Percentiles rank a stretch among this genome's conserved stretches.
phyloP scores from a whole-genome alignment of 805 yeast species.

The Candida ponderosae region DNA sequence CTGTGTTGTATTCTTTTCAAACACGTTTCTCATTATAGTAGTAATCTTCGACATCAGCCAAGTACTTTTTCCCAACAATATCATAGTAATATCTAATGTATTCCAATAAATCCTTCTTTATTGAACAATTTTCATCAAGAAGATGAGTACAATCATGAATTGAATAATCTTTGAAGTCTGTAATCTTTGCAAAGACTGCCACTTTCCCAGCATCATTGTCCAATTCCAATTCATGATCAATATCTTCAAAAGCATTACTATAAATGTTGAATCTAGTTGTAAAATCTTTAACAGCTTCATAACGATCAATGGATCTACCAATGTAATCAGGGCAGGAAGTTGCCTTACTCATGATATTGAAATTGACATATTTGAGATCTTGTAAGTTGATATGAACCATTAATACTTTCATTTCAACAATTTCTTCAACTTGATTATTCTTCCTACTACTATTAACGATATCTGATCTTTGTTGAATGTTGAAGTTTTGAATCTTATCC shows the following conservation, averaged over 20 bases:
- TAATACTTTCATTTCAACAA: no score
- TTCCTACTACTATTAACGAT: not conserved
- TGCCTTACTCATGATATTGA: not conserved
- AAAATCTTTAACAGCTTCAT: slow-evolving; percentile 50
- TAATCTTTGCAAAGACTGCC: slow-evolving; percentile 12
- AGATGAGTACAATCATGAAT: slow-evolving; percentile 17
- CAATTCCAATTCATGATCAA: slow-evolving; percentile 23
- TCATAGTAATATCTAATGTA: slow-evolving; percentile 27
- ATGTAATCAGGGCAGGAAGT: slow-evolving; percentile 7
- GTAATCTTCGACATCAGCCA: slow-evolving; percentile 21
- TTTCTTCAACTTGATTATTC: no score
- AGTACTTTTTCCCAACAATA: slow-evolving; percentile 23
- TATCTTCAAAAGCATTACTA: slow-evolving; percentile 29
- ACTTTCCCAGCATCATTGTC: slow-evolving; percentile 13
- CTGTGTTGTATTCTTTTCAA: no score
- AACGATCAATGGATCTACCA: slow-evolving; percentile 29
- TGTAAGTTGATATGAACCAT: not conserved
- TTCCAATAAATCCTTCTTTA: slow-evolving; percentile 15
- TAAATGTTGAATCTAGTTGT: slow-evolving; percentile 48
- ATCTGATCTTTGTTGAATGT: slow-evolving; percentile 10
- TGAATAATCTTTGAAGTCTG: slow-evolving; percentile 15
- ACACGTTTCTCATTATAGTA: slow-evolving; percentile 9
- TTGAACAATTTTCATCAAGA: slow-evolving; percentile 8
- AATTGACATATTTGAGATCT: not conserved
- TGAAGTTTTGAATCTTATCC: slow-evolving; percentile 16